phyloP scores from a whole-genome alignment of 441 rosid genomes.

The Pelargonium citronellum region DNA sequence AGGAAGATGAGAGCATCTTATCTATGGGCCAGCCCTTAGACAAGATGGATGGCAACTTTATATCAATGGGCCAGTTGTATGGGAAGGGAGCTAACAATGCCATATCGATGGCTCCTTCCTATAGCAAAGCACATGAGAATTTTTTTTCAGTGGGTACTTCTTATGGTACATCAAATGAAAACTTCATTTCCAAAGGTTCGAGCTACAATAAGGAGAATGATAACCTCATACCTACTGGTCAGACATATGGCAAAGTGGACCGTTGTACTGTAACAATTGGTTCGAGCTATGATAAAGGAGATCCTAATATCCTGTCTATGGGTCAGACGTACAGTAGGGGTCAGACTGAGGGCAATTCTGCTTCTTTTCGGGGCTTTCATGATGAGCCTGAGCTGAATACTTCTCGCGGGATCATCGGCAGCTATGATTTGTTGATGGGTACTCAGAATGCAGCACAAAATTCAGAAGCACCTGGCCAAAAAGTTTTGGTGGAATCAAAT shows the following conservation, averaged over 20 bases:
- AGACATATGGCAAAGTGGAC: constrained; percentile 40
- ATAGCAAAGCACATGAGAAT: constrained; percentile 33
- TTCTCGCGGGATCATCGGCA: constrained; percentile 38
- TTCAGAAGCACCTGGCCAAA: constrained; percentile 33
- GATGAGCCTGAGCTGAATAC: constrained; percentile 47
- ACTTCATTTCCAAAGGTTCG: constrained; percentile 37
- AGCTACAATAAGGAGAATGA: constrained; percentile 37
- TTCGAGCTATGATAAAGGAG: constrained; percentile 28
- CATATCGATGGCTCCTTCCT: constrained; percentile 35
- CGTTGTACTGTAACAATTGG: constrained; percentile 31
- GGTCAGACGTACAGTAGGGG: constrained; percentile 29
- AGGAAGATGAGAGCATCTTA: constrained; percentile 31
- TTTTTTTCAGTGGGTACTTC: constrained; percentile 35
- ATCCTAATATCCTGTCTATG: constrained; percentile 29
- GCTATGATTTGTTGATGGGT: constrained; percentile 46
- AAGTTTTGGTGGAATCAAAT: constrained; percentile 31
- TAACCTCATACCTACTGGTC: constrained; percentile 31
- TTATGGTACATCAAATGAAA: constrained; percentile 33
- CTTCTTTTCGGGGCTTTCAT: constrained; percentile 55
- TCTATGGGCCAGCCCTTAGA: constrained; percentile 50
- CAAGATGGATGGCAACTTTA: constrained; percentile 38
- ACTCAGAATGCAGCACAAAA: constrained; percentile 32
- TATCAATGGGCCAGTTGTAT: constrained; percentile 34
- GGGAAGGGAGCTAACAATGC: constrained; percentile 33
- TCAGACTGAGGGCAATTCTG: constrained; percentile 20